Evolutionary conservation across 257 asterid genomes (phyloP), one percentile per base, ranked within the genome.

Genomic region (Fraxinus quadrangulata): DNA sequence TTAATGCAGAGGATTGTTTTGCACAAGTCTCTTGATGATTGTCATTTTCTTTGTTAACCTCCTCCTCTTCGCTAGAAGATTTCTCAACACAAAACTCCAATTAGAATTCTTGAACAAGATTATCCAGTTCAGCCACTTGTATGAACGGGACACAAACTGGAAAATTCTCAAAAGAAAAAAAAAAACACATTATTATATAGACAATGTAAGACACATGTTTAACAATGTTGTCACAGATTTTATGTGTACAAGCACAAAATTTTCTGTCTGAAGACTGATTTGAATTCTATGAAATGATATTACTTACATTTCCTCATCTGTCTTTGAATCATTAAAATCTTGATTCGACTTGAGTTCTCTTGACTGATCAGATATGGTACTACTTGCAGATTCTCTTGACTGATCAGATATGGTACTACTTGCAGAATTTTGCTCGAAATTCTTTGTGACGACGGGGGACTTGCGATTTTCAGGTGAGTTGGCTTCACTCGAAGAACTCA

Each of bases 1-100:
- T 89, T 31, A 94, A 73, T 71, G 86, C 87, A 82, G 82, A 83
- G 9, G 97, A 87, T 72, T 87, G 74, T 75, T 92, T 91, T 61
- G 73, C 89, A 6, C 70, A 23, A 21, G 72, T 42, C 42, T 84
- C 82, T 24, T 34, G 69, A 67, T 84, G 85, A 66, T 23, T 76
- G 70, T 80, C 84, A 5, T 72, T 40, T 14, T 70, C 81, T 76
- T 33, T 67, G 34, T 49, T 70, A 23, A 59, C 21, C 23, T 80
- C 77, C 73, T 78, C 82, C 8, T 31, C 34, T 30, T 81, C 79
- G 14, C 14, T 28, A 30, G 77, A 72, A 71, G 79, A 54, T 75
- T 83, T 81, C 16, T 59, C 39, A 76, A 79, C 69, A 14, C 10
- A 36, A 80, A 12, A 26, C 65, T 8, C 28, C 70, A 67, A 49